phyloP scores from a whole-genome alignment of 2,329 filamentous ascomycete genomes.

The Neocatenulostroma microsporum region DNA sequence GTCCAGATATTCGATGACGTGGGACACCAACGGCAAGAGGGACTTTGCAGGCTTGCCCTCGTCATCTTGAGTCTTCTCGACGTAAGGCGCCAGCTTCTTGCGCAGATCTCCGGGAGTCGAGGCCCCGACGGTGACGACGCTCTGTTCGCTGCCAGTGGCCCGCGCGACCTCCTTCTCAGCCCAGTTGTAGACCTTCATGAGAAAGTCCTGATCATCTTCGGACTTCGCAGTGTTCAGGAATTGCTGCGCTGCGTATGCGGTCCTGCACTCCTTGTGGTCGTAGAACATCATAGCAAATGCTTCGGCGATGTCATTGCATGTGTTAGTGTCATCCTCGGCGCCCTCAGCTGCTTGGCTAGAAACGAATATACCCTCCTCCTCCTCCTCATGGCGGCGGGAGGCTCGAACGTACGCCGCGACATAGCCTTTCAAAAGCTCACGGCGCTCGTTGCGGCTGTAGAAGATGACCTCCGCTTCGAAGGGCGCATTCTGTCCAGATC shows the following conservation, averaged over 20 bases:
- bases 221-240: not conserved
- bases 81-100: slow-evolving; percentile 9
- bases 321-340: slow-evolving; percentile 1
- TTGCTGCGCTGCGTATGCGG: slow-evolving; percentile 1
- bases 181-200: not conserved
- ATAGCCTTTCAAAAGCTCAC: slow-evolving; percentile 6
- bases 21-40: slow-evolving; percentile 16
- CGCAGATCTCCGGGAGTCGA: slow-evolving; percentile 11
- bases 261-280: slow-evolving; percentile 10
- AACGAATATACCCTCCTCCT: slow-evolving; percentile 1
- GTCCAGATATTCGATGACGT: slow-evolving; percentile 14
- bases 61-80: slow-evolving; percentile 3
- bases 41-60: slow-evolving; percentile 3
- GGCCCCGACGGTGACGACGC: slow-evolving; percentile 6
- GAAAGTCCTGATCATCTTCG: not conserved
- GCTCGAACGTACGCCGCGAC: slow-evolving; percentile 11
- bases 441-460: slow-evolving; percentile 8
- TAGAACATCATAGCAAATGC: slow-evolving; percentile 12
- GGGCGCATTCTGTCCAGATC: slow-evolving; percentile 10
- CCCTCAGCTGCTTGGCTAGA: not conserved
- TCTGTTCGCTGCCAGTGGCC: not conserved
- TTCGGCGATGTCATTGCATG: slow-evolving; percentile 4
- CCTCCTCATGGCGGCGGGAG: not conserved
- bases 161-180: not conserved
- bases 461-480: slow-evolving; percentile 16